Evolutionary conservation across 257 asterid genomes (phyloP).

Genomic region (Agastache rugosa): DNA sequence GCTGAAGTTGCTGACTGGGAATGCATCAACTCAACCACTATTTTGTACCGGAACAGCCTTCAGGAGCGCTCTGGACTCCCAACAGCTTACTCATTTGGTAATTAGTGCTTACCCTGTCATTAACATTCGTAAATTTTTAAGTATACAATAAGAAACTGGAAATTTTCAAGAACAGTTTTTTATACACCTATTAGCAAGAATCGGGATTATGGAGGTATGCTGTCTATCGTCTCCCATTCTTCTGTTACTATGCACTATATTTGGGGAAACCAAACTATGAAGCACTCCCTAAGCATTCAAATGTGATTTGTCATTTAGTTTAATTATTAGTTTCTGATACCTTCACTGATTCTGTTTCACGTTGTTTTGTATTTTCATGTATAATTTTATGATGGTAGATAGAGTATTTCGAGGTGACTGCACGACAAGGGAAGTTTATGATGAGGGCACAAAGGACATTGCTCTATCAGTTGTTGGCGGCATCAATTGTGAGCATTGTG

Average conservation of each 20-base stretch:
- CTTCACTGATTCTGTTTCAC: slow-evolving; percentile 2
- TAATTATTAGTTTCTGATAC: neutral
- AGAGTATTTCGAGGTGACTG: slow-evolving; percentile 92
- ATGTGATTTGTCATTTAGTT: neutral
- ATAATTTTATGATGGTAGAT: slow-evolving; percentile 50
- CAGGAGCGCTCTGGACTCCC: slow-evolving; percentile 98
- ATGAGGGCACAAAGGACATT: slow-evolving; percentile 81
- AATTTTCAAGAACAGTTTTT: neutral
- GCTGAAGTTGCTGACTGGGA: slow-evolving; percentile 97
- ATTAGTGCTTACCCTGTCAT: slow-evolving; percentile 31
- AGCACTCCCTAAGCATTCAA: slow-evolving; percentile 2
- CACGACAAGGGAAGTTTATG: slow-evolving; percentile 83
- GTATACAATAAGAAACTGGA: slow-evolving; percentile 12
- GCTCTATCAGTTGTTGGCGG: slow-evolving; percentile 96
- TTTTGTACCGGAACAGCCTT: slow-evolving; percentile 95
- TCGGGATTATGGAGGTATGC: slow-evolving; percentile 13
- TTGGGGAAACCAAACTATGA: neutral
- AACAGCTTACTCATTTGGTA: slow-evolving; percentile 90
- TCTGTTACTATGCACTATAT: slow-evolving; percentile 9
- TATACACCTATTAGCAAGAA: slow-evolving; percentile 22
- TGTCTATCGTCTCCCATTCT: neutral
- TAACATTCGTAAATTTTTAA: slow-evolving; percentile 20
- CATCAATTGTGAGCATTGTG: slow-evolving; percentile 65
- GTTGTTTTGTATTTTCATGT: slow-evolving; percentile 20
- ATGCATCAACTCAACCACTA: slow-evolving; percentile 89